Conservation (phyloP, 2,329 filamentous ascomycete species). For the Penicillium sp. region DNA sequence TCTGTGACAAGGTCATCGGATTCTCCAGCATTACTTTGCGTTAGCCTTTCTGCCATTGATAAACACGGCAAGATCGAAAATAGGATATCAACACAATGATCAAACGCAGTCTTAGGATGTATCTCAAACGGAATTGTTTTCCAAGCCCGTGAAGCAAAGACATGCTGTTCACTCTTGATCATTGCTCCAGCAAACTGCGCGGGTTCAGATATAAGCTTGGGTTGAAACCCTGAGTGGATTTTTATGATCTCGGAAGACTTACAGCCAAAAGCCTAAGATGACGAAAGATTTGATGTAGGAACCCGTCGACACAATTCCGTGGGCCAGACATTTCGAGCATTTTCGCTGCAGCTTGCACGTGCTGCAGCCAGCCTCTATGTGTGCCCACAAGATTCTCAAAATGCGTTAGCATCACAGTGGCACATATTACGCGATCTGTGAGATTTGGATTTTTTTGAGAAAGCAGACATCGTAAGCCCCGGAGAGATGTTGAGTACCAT, state of each 20-base stretch:
- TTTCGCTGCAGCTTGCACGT: constrained; percentile 5
- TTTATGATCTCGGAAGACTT: neutral
- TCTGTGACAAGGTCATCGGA: neutral
- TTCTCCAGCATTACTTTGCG: neutral
- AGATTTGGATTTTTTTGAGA: neutral
- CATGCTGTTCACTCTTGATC: constrained; percentile 6
- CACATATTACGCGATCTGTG: constrained; percentile 3
- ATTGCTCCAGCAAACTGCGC: constrained; percentile 9
- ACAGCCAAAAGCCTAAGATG: constrained; percentile 10
- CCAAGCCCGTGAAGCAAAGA: constrained; percentile 5
- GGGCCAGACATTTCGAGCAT: constrained; percentile 6
- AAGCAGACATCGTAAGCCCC: constrained; percentile 1
- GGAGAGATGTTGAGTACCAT: constrained; percentile 8
- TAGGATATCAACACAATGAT: constrained; percentile 7
- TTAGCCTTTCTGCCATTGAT: neutral
- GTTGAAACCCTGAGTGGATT: neutral
- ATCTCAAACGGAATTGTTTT: constrained; percentile 4
- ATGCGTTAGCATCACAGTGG: constrained; percentile 11
- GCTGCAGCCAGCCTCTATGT: constrained; percentile 9
- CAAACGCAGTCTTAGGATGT: constrained; percentile 8
- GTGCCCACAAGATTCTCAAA: constrained; percentile 8
- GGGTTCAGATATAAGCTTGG: neutral
- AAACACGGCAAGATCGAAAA: constrained; percentile 7
- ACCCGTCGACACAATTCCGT: constrained; percentile 7
- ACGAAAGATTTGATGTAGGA: constrained; percentile 9